phyloP scores from a whole-genome alignment of 73 alveolate genomes.

The Paramecium pentaurelia region DNA sequence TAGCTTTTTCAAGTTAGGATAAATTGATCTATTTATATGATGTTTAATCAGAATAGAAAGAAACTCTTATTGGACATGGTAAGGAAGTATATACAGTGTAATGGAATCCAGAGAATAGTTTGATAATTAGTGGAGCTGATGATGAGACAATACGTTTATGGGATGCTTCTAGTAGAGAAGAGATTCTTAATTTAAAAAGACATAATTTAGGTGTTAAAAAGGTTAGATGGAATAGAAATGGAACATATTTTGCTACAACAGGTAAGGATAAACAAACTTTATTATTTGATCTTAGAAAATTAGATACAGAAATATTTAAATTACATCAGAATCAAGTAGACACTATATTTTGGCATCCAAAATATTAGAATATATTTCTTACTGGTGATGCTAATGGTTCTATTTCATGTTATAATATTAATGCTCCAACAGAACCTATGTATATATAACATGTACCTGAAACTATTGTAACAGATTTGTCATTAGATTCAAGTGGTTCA shows the following conservation, averaged over 20 bases:
- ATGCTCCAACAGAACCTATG: conserved; percentile 25
- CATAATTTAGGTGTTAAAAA: conserved; percentile 39
- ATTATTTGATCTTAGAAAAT: conserved; percentile 1
- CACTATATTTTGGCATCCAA: conserved; percentile 1
- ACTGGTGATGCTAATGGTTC: conserved; percentile 6
- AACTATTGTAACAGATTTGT: not conserved
- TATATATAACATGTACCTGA: not conserved
- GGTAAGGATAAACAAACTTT: conserved; percentile 11
- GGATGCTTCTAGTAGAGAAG: conserved; percentile 42
- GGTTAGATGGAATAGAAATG: not conserved
- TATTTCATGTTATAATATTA: not conserved
- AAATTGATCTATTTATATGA: not conserved
- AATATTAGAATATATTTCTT: not conserved
- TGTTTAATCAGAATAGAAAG: not conserved
- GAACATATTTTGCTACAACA: not conserved
- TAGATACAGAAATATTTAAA: conserved; percentile 2
- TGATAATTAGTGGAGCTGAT: conserved; percentile 35
- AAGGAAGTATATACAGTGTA: not conserved
- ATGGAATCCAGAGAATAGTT: not conserved
- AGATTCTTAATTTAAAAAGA: not conserved
- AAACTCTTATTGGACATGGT: conserved; percentile 2
- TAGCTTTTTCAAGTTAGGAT: not conserved
- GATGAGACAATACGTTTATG: conserved; percentile 43
- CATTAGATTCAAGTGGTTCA: not conserved
- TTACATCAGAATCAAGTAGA: not conserved